Percentiles rank a stretch among this genome's conserved stretches.
Conservation (phyloP, 2,329 filamentous ascomycete genomes). For the Aspergillus piperis region DNA sequence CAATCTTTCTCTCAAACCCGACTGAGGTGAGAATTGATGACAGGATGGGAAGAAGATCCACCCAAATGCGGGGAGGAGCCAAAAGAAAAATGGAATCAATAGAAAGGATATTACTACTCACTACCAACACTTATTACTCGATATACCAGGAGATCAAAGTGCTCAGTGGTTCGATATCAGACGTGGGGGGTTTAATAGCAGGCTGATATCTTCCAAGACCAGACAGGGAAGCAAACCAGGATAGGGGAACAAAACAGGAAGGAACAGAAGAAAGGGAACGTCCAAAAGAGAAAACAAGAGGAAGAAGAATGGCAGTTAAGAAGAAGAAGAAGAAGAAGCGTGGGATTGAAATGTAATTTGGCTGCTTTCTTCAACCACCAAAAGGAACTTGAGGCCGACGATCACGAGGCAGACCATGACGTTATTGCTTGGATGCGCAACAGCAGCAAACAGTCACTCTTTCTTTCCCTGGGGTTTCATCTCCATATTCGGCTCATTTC, state of each 20-base stretch:
- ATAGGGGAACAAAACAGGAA: no score
- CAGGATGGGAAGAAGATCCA: constrained; percentile 1
- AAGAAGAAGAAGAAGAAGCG: neutral
- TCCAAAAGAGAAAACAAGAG: neutral
- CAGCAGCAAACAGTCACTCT: neutral
- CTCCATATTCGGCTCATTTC: no score
- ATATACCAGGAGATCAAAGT: no score
- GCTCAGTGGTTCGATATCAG: no score
- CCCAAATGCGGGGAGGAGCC: neutral
- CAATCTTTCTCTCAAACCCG: neutral
- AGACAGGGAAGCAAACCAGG: neutral
- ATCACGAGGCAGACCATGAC: constrained; percentile 18
- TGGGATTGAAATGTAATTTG: no score
- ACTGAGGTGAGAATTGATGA: constrained; percentile 7
- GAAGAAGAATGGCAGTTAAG: neutral
- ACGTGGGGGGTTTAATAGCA: neutral
- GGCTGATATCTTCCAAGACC: neutral
- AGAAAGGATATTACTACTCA: neutral
- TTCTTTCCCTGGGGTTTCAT: neutral
- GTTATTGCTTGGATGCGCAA: constrained; percentile 4
- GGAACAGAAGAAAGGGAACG: neutral
- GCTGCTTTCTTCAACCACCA: neutral
- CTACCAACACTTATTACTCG: no score
- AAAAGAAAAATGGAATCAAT: neutral
- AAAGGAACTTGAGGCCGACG: constrained; percentile 3